Base-by-base conservation (phyloP, 73 alveolate genomes). In the Paramecium sexaurelia region DNA sequence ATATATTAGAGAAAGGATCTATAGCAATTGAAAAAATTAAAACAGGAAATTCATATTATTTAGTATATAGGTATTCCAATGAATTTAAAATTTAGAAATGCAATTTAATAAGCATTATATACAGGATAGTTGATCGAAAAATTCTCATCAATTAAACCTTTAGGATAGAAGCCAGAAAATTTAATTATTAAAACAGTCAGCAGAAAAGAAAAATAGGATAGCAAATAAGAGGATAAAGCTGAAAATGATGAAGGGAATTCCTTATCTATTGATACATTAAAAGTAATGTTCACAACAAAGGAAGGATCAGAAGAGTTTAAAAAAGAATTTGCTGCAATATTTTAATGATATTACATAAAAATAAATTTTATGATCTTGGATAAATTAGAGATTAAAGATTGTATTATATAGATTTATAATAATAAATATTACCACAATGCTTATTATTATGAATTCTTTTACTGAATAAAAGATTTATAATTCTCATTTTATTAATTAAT, bases 11-110 rank as follows among this genome's bases (percentile, higher is more conserved):
- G 9, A 78, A 78, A 11, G 90, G 90, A 78, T 22, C 43, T 41
- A 75, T 78, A n/a, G 73, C 90, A 22, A 78, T 78, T 78, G 90
- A 78, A 45, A 78, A 78, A 40, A 33, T 75, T 10, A 78, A 40
- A 22, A 20, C 43, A 3, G 68, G 43, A 20, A 47, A 39, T 2
- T 8, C 68, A 10, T 78, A 40, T 13, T 78, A 29, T 24, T n/a
- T n/a, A n/a, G 66, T 47, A 11, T 47, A 47, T 11, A 13, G 27
- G 27, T 47, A 11, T 7, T 11, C n/a, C 3, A 5, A 7, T 43
- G 11, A 3, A 47, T 13, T 5, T 17, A 51, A 6, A 15, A 17
- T 3, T 51, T 51, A 78, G 90, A 78, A 78, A 78, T 45, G n/a
- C 45, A 45, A 78, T 78, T 6, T 24, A 78, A 40, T 78, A 78